Base-by-base conservation (phyloP, 2,329 filamentous ascomycete species). In the Dendrostoma leiphaemia region DNA sequence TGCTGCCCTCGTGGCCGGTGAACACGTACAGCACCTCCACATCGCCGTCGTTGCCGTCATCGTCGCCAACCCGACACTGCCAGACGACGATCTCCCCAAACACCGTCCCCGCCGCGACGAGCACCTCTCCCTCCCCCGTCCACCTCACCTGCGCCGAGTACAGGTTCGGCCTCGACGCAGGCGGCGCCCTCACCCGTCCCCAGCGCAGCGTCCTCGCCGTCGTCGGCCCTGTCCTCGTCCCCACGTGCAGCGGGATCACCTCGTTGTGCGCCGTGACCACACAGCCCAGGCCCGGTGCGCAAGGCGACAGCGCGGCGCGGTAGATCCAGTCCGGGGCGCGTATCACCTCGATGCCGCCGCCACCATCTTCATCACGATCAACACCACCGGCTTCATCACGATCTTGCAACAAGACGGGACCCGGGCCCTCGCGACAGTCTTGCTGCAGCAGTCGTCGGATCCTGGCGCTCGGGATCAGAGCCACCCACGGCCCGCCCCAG, bases 41-140 rank as follows among this genome's bases (percentile, higher is more conserved):
- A 17, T 54, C 54, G 29, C 57, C 49, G 15, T 59, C 45, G 15
- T 37, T 24, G 6, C 41, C 34, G 12, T 24, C 43, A 9, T 45
- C 48, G 31, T 54, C 44, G 28, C 53, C 59, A n/a, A 79, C 62
- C 44, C 74, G 71, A 62, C 84, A 91, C 60, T 86, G 89, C 94
- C 94, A 97, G 15, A 96, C 82, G 34, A 97, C 78, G 31, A 99
- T 89, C 69, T 97, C 92, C 3, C 94, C 94, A 70, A 97, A 97
- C 1, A 93, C 91, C 0, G 94, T 97, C 1, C 94, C 94, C 3
- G 89, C 89, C 6, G 91, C 90, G 48, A 97, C 82, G 19, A 97
- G 78, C 43, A 96, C 75, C 48, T 77, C 75, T 41, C 76, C 74
- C 6, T 69, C 51, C 6, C 79, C 77, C 7, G 85, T 70, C 79